Base-by-base conservation (phyloP, 2,329 filamentous ascomycete species). In the Stagonosporopsis cucurbitacearum region DNA sequence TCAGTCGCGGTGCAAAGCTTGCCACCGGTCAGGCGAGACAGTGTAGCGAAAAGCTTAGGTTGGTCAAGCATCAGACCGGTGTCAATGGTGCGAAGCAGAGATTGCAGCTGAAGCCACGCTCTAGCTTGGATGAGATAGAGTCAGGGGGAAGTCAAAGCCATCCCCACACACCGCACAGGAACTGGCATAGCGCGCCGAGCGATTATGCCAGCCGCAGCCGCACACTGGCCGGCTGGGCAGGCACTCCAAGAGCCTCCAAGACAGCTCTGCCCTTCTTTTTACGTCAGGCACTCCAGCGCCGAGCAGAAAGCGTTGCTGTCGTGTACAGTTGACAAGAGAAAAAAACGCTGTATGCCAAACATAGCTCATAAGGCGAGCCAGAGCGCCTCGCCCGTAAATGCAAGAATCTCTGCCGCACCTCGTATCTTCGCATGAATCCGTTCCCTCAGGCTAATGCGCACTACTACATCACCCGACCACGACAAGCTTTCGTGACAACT, bases 401-500 rank as follows among this genome's bases (percentile, higher is more conserved):
- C 42, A 56, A 32, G 30, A 43, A n/a, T 39, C 39, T 39, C 39
- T 48, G 48, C 39, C 37, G 26, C 26, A 4, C 37, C 54, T 57
- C 54, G 54, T 57, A 57, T 57, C 54, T 52, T 57, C 48, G 45
- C 39, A 57, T 49, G 22, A 36, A 44, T 44, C 48, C 32, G 45
- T 49, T 46, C 43, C 19, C 28, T 44, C 45, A 22, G 33, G 39
- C 39, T 26, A 36, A 23, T 20, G 48, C 55, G 49, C 60, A 58
- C 61, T 43, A 46, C 46, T 40, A 28, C 23, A 51, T 47, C 54
- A 43, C 6, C 45, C 54, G 46, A 36, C 25, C 36, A 39, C 28
- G 43, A 58, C 58, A 62, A 63, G 58, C 63, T 57, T 58, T 57
- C 30, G 39, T 64, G 54, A 60, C 58, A 62, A 57, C 58, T 50